Evolutionary conservation across 1,139 yeast species (phyloP), one percentile per base, ranked within the genome.

Genomic region (Kodamaea alishanica): DNA sequence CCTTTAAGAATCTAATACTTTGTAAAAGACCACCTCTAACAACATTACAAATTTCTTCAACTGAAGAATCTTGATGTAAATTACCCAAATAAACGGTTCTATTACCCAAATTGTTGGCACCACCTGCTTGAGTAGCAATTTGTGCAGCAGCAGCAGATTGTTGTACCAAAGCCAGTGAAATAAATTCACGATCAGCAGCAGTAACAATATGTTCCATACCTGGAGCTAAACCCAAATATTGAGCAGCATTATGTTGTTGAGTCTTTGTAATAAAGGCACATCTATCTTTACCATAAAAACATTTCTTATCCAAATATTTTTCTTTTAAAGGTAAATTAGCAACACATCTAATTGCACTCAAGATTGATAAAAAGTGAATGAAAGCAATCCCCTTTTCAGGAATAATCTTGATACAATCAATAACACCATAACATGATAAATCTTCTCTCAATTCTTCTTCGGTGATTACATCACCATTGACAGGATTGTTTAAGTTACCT

Each of bases 241-340:
- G 96, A 6, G 97, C 96, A 20, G 97, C 97, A 60, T 90, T 89
- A 58, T 90, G 97, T 63, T 89, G 96, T 63, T 92, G 97, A 24
- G 97, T 86, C 61, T 87, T 88, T 28, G 97, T 88, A 38, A 90
- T 86, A 55, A 78, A 78, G 5, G 84, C 84, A 62, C 84, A 78
- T 54, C 84, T 60, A 56, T 84, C 82, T 45, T 78, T 78, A 44
- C 83, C 83, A 49, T 77, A 78, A 51, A 75, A 77, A 37, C 80
- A 76, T 54, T 76, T 77, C 42, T 73, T 73, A 48, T 76, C 80
- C 50, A 71, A 66, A 54, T 76, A 77, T 51, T 75, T 75, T 37
- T 74, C 79, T 44, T 72, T 70, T 38, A 72, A 59, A 2, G 82
- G 81, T 46, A 78, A 67, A 43, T 73, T 70, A 26, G 77, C 77